These are phyloP conservation scores for Aegilops sharonensis DNA, from an alignment of 176 grass and related monocot species.

Conservation along the genomic window DNA sequence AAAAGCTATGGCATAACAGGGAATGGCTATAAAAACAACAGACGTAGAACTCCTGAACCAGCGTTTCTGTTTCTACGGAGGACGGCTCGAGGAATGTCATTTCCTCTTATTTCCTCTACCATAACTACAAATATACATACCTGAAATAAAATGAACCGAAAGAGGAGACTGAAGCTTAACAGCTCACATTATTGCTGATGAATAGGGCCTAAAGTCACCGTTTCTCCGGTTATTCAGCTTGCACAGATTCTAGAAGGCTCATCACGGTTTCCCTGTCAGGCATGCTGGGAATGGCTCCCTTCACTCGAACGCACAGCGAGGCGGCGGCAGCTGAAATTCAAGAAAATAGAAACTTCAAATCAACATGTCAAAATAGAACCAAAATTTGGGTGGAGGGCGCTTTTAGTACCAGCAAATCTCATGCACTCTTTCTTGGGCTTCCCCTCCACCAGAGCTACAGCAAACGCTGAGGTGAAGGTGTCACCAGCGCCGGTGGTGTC, in stretches of 20 bases:
- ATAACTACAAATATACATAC: background rate
- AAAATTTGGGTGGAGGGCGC: background rate
- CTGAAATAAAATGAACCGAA: background rate
- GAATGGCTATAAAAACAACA: background rate
- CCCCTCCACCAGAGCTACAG: constrained; percentile 82
- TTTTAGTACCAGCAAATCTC: constrained; percentile 79
- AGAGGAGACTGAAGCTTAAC: background rate
- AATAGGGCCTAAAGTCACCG: background rate
- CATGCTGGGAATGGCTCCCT: constrained; percentile 95
- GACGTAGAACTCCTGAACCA: background rate
- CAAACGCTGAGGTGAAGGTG: constrained; percentile 96
- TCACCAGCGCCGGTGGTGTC: constrained; percentile 93
- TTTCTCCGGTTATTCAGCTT: constrained; percentile 20
- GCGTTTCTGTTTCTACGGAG: background rate
- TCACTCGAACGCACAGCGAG: constrained; percentile 79
- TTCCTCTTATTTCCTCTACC: background rate
- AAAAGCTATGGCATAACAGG: background rate
- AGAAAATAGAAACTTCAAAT: constrained; percentile 19
- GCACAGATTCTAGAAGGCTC: constrained; percentile 56
- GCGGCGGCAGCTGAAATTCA: constrained; percentile 78
- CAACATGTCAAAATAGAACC: constrained; percentile 1
- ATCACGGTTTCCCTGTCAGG: constrained; percentile 70
- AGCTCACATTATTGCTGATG: constrained; percentile 40
- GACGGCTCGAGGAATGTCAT: background rate
- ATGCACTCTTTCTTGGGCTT: constrained; percentile 82